Evolutionary conservation across 148 eudicot genomes (phyloP).

Genomic region (Cornus suecica): DNA sequence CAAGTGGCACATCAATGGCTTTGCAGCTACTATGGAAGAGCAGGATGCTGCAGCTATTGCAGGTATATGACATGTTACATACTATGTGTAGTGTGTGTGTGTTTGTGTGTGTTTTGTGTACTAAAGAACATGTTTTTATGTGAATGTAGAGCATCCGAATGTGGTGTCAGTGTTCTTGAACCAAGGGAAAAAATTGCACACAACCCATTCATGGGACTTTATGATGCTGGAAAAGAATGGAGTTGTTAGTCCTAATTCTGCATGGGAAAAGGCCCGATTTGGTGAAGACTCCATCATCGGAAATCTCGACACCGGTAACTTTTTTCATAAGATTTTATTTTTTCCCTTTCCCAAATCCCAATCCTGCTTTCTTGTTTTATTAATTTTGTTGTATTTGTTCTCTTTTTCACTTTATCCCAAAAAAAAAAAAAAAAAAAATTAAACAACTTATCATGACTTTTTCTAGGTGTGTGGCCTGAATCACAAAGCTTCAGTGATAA

Average conservation of each 20-base stretch:
- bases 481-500: conserved; percentile 58
- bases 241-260: conserved; percentile 14
- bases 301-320: conserved; percentile 64
- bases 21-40: conserved; percentile 59
- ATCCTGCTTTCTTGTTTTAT: not conserved
- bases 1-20: conserved; percentile 52
- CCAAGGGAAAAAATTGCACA: conserved; percentile 47
- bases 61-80: conserved; percentile 24
- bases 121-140: not conserved
- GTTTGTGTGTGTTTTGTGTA: not conserved
- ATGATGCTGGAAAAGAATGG: conserved; percentile 34
- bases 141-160: conserved; percentile 38
- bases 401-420: not conserved
- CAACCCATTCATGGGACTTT: conserved; percentile 73
- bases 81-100: not conserved
- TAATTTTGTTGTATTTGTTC: no score
- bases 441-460: not conserved
- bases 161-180: conserved; percentile 59
- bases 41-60: conserved; percentile 51
- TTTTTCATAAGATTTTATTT: not conserved
- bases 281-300: conserved; percentile 67
- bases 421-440: no score
- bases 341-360: not conserved
- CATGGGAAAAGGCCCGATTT: conserved; percentile 44
- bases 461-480: conserved; percentile 76